Percentiles rank a stretch among this genome's conserved stretches.
Evolutionary conservation across 768 basidiomycete species (phyloP).

Genomic region (Phanerochaete carnosa): DNA sequence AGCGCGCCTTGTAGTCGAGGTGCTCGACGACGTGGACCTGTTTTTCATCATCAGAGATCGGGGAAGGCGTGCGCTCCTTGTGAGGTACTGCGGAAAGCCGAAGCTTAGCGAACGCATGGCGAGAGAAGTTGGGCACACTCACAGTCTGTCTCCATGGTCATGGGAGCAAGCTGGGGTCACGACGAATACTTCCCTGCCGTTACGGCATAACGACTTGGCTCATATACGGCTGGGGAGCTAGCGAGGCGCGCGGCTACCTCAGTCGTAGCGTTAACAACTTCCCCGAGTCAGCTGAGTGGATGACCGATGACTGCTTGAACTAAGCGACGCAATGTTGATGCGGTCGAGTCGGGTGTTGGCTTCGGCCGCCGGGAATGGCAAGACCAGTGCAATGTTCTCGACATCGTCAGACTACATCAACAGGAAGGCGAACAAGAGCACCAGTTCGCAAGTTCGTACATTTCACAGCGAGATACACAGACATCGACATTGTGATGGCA

Average conservation of each 20-base stretch:
- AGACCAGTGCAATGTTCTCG: not conserved
- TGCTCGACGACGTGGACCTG: conserved; percentile 10
- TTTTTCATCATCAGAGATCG: conserved; percentile 9
- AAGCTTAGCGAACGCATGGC: not conserved
- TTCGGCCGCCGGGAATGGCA: not conserved
- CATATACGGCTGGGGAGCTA: not conserved
- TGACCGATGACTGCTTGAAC: not conserved
- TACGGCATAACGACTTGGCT: not conserved
- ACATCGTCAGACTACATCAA: not conserved
- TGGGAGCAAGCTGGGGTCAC: not conserved
- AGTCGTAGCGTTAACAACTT: not conserved
- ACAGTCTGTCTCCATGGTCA: not conserved
- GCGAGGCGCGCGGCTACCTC: not conserved
- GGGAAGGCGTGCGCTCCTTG: not conserved
- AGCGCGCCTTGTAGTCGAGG: conserved; percentile 17
- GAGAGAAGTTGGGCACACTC: not conserved
- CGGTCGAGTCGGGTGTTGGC: not conserved
- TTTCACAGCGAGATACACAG: not conserved
- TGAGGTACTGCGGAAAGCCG: not conserved
- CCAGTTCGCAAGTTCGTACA: not conserved
- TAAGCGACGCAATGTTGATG: not conserved
- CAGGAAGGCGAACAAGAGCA: not conserved
- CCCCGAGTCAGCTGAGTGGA: not conserved
- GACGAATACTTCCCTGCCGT: not conserved
- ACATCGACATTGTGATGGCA: not conserved